Conservation (phyloP, 768 basidiomycete genomes). For the Exidia glandulosa region DNA sequence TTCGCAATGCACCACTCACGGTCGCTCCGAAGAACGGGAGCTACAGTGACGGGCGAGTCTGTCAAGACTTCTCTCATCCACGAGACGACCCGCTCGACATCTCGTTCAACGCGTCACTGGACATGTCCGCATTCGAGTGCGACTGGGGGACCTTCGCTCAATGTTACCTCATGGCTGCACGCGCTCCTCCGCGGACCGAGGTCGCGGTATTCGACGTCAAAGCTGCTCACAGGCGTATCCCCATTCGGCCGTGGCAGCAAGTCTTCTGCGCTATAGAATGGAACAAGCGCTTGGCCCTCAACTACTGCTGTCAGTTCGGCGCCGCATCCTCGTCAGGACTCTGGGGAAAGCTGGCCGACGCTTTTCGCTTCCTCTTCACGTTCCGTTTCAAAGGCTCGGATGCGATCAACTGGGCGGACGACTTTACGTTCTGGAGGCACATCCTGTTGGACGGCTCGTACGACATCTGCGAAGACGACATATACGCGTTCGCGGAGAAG, state of each 20-base stretch:
- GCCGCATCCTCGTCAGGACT: background rate
- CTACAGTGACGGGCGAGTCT: background rate
- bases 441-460: background rate
- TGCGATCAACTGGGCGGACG: background rate
- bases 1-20: conserved; percentile 20
- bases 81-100: conserved; percentile 7
- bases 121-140: conserved; percentile 20
- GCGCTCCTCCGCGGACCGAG: conserved; percentile 22
- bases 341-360: background rate
- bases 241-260: conserved; percentile 24
- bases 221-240: background rate
- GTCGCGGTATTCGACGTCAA: background rate
- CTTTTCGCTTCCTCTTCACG: background rate
- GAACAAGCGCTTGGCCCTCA: background rate
- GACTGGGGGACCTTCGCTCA: conserved; percentile 28
- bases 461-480: background rate
- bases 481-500: background rate
- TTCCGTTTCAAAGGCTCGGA: background rate
- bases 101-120: conserved; percentile 22
- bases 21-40: conserved; percentile 13
- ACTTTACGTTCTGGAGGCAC: background rate
- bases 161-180: conserved; percentile 9
- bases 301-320: background rate
- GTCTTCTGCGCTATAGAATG: conserved; percentile 16
- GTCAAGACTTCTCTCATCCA: background rate